Base-by-base conservation (phyloP, 345 rosid genomes). In the Salix viminalis region DNA sequence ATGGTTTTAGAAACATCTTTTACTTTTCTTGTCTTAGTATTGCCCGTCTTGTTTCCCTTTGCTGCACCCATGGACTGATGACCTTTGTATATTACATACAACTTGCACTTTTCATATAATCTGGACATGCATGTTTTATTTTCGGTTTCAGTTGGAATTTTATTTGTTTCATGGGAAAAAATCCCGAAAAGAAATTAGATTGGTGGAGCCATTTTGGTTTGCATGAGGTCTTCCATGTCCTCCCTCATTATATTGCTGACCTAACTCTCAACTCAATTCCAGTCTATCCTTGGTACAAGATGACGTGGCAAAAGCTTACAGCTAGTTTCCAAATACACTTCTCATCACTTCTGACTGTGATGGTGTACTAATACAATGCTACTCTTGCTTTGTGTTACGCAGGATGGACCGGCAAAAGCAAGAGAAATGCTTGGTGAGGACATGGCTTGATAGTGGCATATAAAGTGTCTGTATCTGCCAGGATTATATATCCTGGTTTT, bases 361-460 rank as follows among this genome's bases (percentile, higher is more conserved):
- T 37, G 13, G 28, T 30, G 6, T 67, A 72, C 72, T 48, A 58
- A 23, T 52, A 28, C 66, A 44, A 54, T 74, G 69, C 56, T 44
- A 50, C 69, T 41, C 42, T 78, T 70, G 50, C 42, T 77, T 73
- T 74, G 65, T 79, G 56, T 82, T 77, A 28, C 83, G 82, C 90
- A 96, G 99, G 97, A 92, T 67, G 93, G 91, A 78, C 76, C 86
- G 46, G 85, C 78, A 34, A 90, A 87, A 85, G 93, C 91, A 73
- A 86, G 89, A 81, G 94, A 91, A 79, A 69, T 92, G 81, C 92
- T 94, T 76, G 98, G 98, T 96, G 84, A 67, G 79, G 60, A 37
- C 73, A 70, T 28, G 32, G n/a, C 61, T 70, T 46, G 14, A 52
- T 71, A 69, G 39, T 58, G 9, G 75, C 73, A 62, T 70, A 62